Evolutionary conservation across 257 asterid species (phyloP).

Genomic region (Linderniella brevidens): DNA sequence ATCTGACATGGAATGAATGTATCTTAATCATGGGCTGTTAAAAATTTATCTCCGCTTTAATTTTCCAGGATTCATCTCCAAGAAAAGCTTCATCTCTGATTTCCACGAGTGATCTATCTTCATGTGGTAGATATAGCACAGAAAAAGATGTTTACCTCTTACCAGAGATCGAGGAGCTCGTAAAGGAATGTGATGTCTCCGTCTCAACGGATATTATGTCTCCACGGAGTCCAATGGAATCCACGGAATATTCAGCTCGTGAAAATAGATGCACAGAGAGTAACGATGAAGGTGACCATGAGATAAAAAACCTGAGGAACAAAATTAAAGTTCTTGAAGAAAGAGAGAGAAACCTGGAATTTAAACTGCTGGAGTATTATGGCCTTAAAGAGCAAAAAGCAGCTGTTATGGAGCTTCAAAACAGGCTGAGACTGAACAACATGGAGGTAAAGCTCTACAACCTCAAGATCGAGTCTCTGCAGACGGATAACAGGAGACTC

Average conservation of each 20-base stretch:
- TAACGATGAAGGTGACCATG: conserved; percentile 21
- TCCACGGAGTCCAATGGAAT: conserved; percentile 10
- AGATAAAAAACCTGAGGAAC: conserved; percentile 36
- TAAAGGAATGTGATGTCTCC: conserved; percentile 23
- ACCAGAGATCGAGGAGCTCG: conserved; percentile 33
- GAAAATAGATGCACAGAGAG: conserved; percentile 18
- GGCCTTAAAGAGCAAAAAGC: conserved; percentile 85
- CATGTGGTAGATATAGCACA: conserved; percentile 17
- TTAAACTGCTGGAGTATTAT: conserved; percentile 61
- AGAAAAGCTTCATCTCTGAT: conserved; percentile 12
- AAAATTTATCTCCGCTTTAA: too few relatives aligned
- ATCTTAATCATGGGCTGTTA: too few relatives aligned
- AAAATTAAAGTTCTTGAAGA: conserved; percentile 17
- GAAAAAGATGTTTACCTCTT: conserved; percentile 30
- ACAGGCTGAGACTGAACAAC: conserved; percentile 40
- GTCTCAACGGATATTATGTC: conserved; percentile 13
- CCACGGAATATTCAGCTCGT: conserved; percentile 9
- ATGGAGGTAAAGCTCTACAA: conserved; percentile 54
- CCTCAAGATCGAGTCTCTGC: conserved; percentile 61
- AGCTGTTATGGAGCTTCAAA: conserved; percentile 62
- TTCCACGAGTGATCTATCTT: conserved; percentile 15
- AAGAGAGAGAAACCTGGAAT: conserved; percentile 23
- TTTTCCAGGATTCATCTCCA: conserved; percentile 20
- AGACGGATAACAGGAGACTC: conserved; percentile 41
- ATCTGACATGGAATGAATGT: too few relatives aligned